Evolutionary conservation across 1,284 basidiomycete species (phyloP), one percentile per base, ranked within the genome.

Genomic region (Schizophyllum commune): DNA sequence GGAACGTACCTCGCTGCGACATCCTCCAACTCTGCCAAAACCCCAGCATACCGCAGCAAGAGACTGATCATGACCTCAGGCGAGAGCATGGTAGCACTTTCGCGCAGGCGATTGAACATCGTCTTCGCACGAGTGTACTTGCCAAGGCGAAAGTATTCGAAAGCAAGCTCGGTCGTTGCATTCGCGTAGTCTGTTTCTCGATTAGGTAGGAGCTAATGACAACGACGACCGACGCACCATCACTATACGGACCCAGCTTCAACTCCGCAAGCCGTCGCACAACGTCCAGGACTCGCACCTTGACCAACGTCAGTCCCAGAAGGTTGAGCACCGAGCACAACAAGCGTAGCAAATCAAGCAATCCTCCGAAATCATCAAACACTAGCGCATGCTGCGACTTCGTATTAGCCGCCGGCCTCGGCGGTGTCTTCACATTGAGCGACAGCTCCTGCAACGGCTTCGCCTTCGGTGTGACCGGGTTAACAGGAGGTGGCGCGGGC

Each of bases 141-240:
- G 2, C 94, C 94, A 0, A 96, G 79, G 55, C 81, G 83, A 47
- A 86, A 75, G 68, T 94, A 93, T 68, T 94, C 89, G 56, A 84
- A 79, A 0, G 89, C 93, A 1, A 96, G 80, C 33, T 87, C 83
- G 1, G 87, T 75, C 1, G 89, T 92, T 1, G 84, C 75, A 0
- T 74, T 72, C 8, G 92, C 76, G 67, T 86, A 91, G 5, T 77
- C 93, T 93, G 53, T 15, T 55, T 51, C 27, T 33, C 55, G 7
- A 61, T 19, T 15, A 32, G 21, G n/a, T 22, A 57, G 19, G 20
- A 52, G 32, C 55, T 27, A 19, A 17, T 19, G 2, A 17, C n/a
- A 61, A 15, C 56, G 52, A 8, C 32, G 56, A 52, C 51, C 55
- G 33, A 60, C 74, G 60, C 63, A 88, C 88, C 81, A 71, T 90